Evolutionary conservation across 805 yeast species (phyloP).

Genomic region (Spathaspora sp.): DNA sequence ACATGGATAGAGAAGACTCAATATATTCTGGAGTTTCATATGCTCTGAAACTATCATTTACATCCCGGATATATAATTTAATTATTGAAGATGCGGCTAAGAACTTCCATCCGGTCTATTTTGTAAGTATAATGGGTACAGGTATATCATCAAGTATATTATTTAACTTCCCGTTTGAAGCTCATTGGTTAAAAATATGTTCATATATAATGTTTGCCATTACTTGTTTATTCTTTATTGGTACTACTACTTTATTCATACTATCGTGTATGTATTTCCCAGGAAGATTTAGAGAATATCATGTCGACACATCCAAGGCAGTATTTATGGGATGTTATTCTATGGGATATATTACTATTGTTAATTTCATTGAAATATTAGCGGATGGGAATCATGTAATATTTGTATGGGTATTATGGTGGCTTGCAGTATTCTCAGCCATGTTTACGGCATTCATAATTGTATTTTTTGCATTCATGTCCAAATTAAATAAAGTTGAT

Average conservation of each 20-base stretch:
- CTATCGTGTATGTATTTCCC: slow-evolving; percentile 40
- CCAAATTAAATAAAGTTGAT: slow-evolving; percentile 24
- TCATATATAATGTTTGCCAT: slow-evolving; percentile 64
- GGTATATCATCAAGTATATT: slow-evolving; percentile 68
- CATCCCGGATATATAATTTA: background rate
- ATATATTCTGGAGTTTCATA: slow-evolving; percentile 2
- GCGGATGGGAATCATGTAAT: slow-evolving; percentile 3
- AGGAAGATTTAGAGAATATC: slow-evolving; percentile 10
- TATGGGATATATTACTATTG: slow-evolving; percentile 73
- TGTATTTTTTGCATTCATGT: slow-evolving; percentile 45
- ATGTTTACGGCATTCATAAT: slow-evolving; percentile 60
- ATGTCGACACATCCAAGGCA: slow-evolving; percentile 40
- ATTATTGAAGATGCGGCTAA: slow-evolving; percentile 6
- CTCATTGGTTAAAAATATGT: slow-evolving; percentile 53
- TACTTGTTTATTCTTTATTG: slow-evolving; percentile 46
- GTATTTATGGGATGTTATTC: slow-evolving; percentile 75
- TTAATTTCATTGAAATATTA: slow-evolving; percentile 49
- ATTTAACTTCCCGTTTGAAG: slow-evolving; percentile 61
- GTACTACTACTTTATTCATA: slow-evolving; percentile 39
- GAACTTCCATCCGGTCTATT: slow-evolving; percentile 51
- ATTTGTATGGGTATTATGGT: slow-evolving; percentile 59
- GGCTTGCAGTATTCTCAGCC: slow-evolving; percentile 58
- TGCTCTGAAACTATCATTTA: slow-evolving; percentile 1
- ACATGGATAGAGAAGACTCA: slow-evolving; percentile 7
- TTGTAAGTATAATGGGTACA: slow-evolving; percentile 79